phyloP scores from a whole-genome alignment of 1,139 yeast species.

The Saccharomyces hybrid region DNA sequence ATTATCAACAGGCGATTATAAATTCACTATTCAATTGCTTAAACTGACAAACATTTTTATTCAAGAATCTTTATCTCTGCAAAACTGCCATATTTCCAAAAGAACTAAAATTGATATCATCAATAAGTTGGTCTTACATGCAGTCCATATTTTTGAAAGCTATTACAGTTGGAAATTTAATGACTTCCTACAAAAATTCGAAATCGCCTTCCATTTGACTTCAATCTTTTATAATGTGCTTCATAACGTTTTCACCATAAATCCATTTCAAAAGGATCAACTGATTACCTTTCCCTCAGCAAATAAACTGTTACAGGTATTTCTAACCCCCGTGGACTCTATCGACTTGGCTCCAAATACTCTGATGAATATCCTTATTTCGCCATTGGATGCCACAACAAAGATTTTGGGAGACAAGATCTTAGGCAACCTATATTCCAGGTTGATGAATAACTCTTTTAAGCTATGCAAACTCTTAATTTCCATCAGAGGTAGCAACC shows the following conservation, averaged over 20 bases:
- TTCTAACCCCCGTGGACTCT: constrained; percentile 45
- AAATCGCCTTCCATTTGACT: constrained; percentile 53
- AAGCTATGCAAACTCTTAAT: constrained; percentile 41
- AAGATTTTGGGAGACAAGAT: constrained; percentile 15
- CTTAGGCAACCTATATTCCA: constrained; percentile 15
- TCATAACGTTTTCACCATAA: constrained; percentile 51
- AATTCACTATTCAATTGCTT: constrained; percentile 54
- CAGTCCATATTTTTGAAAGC: constrained; percentile 65
- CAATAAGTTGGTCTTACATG: constrained; percentile 48
- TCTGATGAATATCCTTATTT: constrained; percentile 38
- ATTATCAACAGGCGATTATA: constrained; percentile 58
- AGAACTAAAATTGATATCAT: constrained; percentile 50
- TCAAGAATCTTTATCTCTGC: constrained; percentile 37
- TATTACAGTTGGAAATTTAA: constrained; percentile 63
- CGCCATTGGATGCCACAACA: constrained; percentile 28
- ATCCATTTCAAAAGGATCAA: constrained; percentile 26
- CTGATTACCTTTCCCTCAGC: constrained; percentile 33
- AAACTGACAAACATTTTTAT: constrained; percentile 49
- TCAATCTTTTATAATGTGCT: constrained; percentile 51
- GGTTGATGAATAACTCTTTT: constrained; percentile 34
- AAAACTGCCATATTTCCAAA: constrained; percentile 35
- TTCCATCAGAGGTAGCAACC: constrained; percentile 46
- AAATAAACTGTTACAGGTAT: constrained; percentile 44
- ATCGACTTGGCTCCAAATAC: constrained; percentile 47
- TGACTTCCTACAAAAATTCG: constrained; percentile 48